A percentile compares a stretch with the other conserved stretches of the same genome.
Evolutionary conservation across 208 protist genomes (phyloP).

Genomic region (Trypanosoma melophagium): DNA sequence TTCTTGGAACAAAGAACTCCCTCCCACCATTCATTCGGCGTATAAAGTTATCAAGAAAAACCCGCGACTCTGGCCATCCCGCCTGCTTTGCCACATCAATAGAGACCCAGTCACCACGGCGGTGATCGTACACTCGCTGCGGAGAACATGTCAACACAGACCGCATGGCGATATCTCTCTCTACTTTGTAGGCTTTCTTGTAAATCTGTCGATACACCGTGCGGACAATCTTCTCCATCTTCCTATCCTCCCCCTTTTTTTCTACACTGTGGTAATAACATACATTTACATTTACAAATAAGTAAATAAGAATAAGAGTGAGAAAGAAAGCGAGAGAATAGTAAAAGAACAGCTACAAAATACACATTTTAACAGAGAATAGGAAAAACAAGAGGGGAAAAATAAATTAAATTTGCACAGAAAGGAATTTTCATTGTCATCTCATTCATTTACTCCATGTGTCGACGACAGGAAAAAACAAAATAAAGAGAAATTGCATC

Average conservation of each 20-base stretch:
- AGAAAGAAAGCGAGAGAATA: neutral
- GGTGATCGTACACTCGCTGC: slow-evolving; percentile 59
- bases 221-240: slow-evolving; percentile 65
- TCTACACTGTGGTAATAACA: neutral
- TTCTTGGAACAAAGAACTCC: slow-evolving; percentile 62
- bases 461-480: too few relatives aligned
- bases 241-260: neutral
- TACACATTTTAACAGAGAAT: too few relatives aligned
- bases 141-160: slow-evolving; percentile 63
- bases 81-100: slow-evolving; percentile 49
- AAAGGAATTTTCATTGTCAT: too few relatives aligned
- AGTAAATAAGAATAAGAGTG: neutral
- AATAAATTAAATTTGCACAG: too few relatives aligned
- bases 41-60: slow-evolving; percentile 76
- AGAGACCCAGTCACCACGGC: slow-evolving; percentile 44
- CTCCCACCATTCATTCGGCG: slow-evolving; percentile 64
- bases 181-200: slow-evolving; percentile 51
- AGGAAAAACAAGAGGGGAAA: too few relatives aligned
- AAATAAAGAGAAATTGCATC: too few relatives aligned
- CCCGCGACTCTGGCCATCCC: slow-evolving; percentile 50
- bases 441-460: too few relatives aligned
- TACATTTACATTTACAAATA: neutral
- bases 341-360: too few relatives aligned
- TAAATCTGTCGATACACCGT: slow-evolving; percentile 76
- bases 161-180: slow-evolving; percentile 60